phyloP scores from a whole-genome alignment of 768 basidiomycete species.

The Mycena leptocephala region DNA sequence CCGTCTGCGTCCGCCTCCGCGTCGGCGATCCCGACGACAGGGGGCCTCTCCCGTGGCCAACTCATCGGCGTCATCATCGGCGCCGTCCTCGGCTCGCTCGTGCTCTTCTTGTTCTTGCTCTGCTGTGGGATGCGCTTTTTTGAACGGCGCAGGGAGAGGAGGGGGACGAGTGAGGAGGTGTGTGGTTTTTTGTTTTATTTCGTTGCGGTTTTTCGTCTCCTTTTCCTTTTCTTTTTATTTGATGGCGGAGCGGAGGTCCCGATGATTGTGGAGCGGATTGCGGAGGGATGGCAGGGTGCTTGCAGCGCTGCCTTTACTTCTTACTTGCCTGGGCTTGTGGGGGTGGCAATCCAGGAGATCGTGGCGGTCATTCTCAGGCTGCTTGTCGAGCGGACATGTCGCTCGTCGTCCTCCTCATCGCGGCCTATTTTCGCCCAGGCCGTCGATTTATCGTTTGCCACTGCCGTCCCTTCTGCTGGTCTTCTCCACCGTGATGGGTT shows the following conservation, averaged over 20 bases:
- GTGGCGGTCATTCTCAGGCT: too few species aligned
- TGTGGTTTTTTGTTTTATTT: background rate
- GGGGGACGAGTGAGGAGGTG: background rate
- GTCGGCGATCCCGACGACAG: conserved; percentile 34
- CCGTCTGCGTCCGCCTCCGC: conserved; percentile 37
- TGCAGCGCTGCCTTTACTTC: too few species aligned
- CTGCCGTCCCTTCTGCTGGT: too few species aligned
- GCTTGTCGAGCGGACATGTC: too few species aligned
- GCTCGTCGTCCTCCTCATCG: too few species aligned
- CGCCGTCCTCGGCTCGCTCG: conserved; percentile 71
- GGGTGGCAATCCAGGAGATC: too few species aligned
- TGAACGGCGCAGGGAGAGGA: background rate
- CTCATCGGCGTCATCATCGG: conserved; percentile 74
- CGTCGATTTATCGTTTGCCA: too few species aligned
- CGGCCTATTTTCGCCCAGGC: too few species aligned
- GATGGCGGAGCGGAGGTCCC: background rate
- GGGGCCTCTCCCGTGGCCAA: conserved; percentile 55
- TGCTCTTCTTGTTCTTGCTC: conserved; percentile 67
- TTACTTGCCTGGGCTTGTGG: too few species aligned
- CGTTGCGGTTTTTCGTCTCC: background rate
- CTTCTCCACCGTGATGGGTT: too few species aligned
- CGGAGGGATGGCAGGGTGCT: too few species aligned
- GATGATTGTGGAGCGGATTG: too few species aligned
- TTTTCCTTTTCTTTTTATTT: background rate
- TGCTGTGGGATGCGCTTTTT: conserved; percentile 53